phyloP scores from a whole-genome alignment of 2,329 filamentous ascomycete species.

The Beauveria sp. region DNA sequence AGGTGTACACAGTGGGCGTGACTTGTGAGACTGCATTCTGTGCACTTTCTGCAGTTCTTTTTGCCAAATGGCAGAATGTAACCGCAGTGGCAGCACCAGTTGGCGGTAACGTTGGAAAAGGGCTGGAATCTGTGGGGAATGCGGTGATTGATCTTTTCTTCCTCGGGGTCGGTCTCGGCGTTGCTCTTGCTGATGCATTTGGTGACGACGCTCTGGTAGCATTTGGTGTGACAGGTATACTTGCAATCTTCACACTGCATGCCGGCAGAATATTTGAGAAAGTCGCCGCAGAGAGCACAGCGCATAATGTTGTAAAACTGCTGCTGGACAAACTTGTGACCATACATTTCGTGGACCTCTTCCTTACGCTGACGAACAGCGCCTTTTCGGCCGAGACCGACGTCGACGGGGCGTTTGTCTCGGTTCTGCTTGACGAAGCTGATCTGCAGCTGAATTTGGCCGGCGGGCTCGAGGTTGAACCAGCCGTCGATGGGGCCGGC shows the following conservation, averaged over 20 bases:
- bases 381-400: conserved; percentile 88
- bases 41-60: conserved; percentile 87
- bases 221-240: conserved; percentile 98
- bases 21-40: conserved; percentile 85
- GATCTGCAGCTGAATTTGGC: conserved; percentile 83
- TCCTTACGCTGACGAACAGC: conserved; percentile 97
- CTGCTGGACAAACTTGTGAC: conserved; percentile 97
- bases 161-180: conserved; percentile 94
- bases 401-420: conserved; percentile 73
- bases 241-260: conserved; percentile 99
- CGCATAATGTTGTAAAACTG: conserved; percentile 99
- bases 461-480: conserved; percentile 94
- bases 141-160: conserved; percentile 99
- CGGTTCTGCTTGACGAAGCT: conserved; percentile 89
- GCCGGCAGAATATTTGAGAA: conserved; percentile 95
- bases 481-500: conserved; percentile 75
- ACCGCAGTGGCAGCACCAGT: conserved; percentile 99
- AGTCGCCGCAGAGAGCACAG: conserved; percentile 93
- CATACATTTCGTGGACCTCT: conserved; percentile 96
- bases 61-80: conserved; percentile 92
- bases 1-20: conserved; percentile 89
- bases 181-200: conserved; percentile 99
- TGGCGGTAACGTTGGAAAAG: conserved; percentile 96
- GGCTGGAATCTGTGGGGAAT: conserved; percentile 95
- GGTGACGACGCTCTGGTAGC: conserved; percentile 91